Percentiles rank a stretch among this genome's conserved stretches.
Evolutionary conservation across 192 early-diverging fungal genomes (phyloP).

Genomic region (Coemansia sp.): DNA sequence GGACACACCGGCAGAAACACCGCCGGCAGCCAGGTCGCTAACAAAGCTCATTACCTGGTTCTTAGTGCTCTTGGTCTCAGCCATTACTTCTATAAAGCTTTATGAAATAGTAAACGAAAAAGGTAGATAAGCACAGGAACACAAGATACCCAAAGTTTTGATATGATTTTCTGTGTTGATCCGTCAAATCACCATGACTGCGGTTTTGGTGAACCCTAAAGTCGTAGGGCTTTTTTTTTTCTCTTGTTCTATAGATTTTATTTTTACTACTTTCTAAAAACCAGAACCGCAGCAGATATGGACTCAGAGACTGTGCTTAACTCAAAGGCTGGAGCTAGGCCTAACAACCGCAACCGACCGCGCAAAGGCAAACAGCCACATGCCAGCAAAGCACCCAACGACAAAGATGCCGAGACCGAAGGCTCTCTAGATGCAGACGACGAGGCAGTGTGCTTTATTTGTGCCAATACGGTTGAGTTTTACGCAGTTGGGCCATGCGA

Average conservation of each 20-base stretch:
- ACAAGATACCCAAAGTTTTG: no score
- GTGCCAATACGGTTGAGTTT: conserved; percentile 74
- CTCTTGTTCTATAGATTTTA: no score
- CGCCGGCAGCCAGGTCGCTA: conserved; percentile 61
- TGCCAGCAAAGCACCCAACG: not conserved
- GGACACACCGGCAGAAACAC: conserved; percentile 95
- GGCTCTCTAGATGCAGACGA: conserved; percentile 19
- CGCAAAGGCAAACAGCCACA: conserved; percentile 11
- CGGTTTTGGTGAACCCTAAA: no score
- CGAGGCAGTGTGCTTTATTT: conserved; percentile 77
- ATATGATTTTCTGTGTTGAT: no score
- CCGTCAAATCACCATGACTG: no score
- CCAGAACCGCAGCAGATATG: no score
- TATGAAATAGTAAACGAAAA: not conserved
- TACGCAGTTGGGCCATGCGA: conserved; percentile 87
- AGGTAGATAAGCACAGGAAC: no score
- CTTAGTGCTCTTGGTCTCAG: not conserved
- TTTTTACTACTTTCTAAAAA: no score
- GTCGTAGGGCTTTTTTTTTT: no score
- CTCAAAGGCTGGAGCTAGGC: no score
- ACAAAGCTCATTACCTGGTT: not conserved
- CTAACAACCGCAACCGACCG: not conserved
- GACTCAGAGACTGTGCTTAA: no score
- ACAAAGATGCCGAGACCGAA: not conserved
- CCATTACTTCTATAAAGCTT: not conserved